phyloP scores from a whole-genome alignment of 2,329 filamentous ascomycete genomes.

The Claviceps capensis region DNA sequence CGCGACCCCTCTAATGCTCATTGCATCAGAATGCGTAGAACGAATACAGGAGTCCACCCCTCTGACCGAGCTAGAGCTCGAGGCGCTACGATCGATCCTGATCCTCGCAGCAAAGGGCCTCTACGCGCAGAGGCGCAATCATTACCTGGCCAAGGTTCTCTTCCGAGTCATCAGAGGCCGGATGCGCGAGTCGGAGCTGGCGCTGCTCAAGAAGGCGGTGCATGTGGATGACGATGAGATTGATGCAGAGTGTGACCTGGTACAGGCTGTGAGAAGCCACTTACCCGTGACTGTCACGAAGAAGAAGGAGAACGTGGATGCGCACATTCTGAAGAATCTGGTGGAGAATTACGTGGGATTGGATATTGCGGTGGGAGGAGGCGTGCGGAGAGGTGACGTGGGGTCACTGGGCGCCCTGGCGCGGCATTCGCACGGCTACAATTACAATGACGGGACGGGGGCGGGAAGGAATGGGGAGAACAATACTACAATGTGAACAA shows the following conservation, averaged over 20 bases:
- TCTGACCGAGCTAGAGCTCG: constrained; percentile 8
- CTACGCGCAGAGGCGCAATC: neutral
- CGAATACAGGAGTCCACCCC: constrained; percentile 11
- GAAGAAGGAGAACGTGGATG: constrained; percentile 14
- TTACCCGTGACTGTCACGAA: constrained; percentile 19
- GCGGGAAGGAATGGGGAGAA: too few relatives aligned
- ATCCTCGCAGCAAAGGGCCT: constrained; percentile 21
- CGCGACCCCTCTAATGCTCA: constrained; percentile 18
- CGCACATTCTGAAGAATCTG: constrained; percentile 11
- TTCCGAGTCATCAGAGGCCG: constrained; percentile 20
- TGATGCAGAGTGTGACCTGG: constrained; percentile 9
- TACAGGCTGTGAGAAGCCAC: constrained; percentile 15
- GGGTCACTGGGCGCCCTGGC: neutral
- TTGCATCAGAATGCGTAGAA: constrained; percentile 11
- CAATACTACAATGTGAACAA: too few relatives aligned
- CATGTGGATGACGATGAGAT: constrained; percentile 9
- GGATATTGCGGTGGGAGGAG: constrained; percentile 1
- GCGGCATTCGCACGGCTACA: too few relatives aligned
- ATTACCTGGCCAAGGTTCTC: constrained; percentile 20
- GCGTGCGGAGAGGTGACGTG: neutral
- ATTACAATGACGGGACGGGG: too few relatives aligned
- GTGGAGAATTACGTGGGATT: constrained; percentile 10
- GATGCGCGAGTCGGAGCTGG: constrained; percentile 17
- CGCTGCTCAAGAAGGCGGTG: constrained; percentile 9
- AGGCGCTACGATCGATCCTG: constrained; percentile 18